These are phyloP conservation scores for Fusarium nisikadoi DNA, from an alignment of 2,329 filamentous ascomycete species.

Conservation along the genomic window DNA sequence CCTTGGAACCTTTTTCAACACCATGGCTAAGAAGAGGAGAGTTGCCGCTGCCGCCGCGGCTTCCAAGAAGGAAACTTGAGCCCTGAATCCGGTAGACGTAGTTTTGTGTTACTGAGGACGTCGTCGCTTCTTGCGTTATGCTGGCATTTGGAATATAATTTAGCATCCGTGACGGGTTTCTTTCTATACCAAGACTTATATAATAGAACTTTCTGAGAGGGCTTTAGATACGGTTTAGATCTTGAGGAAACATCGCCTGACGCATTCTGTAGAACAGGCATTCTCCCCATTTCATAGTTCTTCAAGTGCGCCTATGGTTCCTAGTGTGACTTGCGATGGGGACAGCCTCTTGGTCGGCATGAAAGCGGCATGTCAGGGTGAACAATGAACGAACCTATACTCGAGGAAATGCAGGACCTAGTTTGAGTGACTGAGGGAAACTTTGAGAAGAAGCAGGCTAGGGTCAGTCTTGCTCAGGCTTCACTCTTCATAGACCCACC, in stretches of 20 bases:
- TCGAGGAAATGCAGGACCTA: too few species aligned
- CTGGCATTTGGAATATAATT: not conserved
- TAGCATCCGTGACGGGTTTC: not conserved
- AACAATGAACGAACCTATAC: rapidly evolving
- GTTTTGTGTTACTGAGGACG: not conserved
- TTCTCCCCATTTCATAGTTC: not conserved
- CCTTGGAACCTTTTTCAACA: constrained; percentile 12
- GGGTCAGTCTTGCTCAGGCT: not conserved
- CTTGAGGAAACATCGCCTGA: rapidly evolving
- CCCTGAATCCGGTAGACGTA: not conserved
- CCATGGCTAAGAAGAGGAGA: constrained; percentile 11
- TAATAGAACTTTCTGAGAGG: not conserved
- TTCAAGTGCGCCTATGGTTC: not conserved
- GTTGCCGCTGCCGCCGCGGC: constrained; percentile 38
- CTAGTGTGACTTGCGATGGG: not conserved
- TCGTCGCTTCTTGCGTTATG: not conserved
- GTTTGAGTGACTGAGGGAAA: too few species aligned
- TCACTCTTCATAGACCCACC: not conserved
- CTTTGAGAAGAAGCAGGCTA: not conserved
- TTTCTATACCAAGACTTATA: not conserved
- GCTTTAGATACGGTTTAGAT: rapidly evolving
- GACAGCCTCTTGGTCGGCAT: too few species aligned
- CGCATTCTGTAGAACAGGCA: not conserved
- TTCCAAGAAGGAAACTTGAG: not conserved
- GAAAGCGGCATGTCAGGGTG: rapidly evolving